phyloP scores from a whole-genome alignment of 2,329 filamentous ascomycete genomes.

The Phyllosticta citriasiana region DNA sequence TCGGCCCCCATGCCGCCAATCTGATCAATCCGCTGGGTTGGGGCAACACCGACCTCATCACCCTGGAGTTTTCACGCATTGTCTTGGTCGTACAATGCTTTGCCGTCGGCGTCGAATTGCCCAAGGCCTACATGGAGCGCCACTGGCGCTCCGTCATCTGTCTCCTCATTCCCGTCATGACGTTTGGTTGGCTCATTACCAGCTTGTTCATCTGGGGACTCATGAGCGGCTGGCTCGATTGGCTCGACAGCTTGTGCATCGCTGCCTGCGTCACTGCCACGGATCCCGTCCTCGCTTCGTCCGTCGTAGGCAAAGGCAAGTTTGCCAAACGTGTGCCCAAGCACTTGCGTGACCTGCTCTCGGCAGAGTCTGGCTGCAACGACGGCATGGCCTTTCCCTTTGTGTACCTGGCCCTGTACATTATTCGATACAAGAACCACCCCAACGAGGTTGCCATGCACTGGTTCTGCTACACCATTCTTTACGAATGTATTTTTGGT shows the following conservation, averaged over 20 bases:
- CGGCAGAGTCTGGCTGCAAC: constrained; percentile 96
- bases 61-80: constrained; percentile 79
- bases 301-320: constrained; percentile 96
- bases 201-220: constrained; percentile 95
- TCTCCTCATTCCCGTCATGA: constrained; percentile 92
- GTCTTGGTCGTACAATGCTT: constrained; percentile 90
- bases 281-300: constrained; percentile 92
- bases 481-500: constrained; percentile 95
- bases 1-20: constrained; percentile 74
- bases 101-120: constrained; percentile 81
- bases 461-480: constrained; percentile 80
- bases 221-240: constrained; percentile 60
- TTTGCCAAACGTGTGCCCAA: constrained; percentile 96
- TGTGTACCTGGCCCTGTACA: constrained; percentile 82
- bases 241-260: constrained; percentile 79
- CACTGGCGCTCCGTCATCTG: constrained; percentile 91
- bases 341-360: constrained; percentile 89
- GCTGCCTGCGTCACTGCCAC: constrained; percentile 95
- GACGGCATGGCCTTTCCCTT: constrained; percentile 99
- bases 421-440: constrained; percentile 69
- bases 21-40: constrained; percentile 66
- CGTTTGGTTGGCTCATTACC: constrained; percentile 85
- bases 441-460: constrained; percentile 63
- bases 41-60: constrained; percentile 79
- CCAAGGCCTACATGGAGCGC: constrained; percentile 91